Evolutionary conservation across 441 rosid species (phyloP), one percentile per base, ranked within the genome.

Genomic region (Monsonia emarginata): DNA sequence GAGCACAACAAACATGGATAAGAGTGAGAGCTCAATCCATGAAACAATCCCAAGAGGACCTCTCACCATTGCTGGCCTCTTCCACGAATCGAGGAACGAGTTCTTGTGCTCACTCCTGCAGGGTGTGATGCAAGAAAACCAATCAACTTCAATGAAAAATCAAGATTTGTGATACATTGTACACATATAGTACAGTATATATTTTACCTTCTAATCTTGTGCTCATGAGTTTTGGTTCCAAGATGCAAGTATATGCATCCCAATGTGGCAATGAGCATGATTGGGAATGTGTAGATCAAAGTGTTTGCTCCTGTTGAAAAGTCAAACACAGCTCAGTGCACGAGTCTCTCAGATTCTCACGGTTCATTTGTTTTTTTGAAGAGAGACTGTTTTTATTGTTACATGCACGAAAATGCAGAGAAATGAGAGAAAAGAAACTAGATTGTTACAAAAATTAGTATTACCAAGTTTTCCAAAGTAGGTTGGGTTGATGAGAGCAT

Each of bases 1-100:
- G 48, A 88, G 84, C 14, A 74, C 80, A 0, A 83, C 19, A 63
- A 88, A 80, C 91, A 83, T 84, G 22, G 68, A 21, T 30, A 84
- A 71, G 60, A 84, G 80, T 36, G 73, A 52, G 9, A 86, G 16
- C 69, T 88, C 89, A 10, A 71, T 74, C 70, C 72, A 65, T 0
- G 89, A 79, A 57, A 86, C 89, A 30, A 88, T 82, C 69, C 95
- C 95, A 0, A 84, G 64, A 2, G 91, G 91, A 5, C 91, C 95
- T 52, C 69, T 84, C 71, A 80, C 85, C 16, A 83, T 58, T 78
- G 79, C 71, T 34, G 89, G 88, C 64, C 54, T 75, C 77, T 65
- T 80, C 81, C 76, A 46, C 16, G 54, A 46, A 46, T 46, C 54
- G 16, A 46, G 54, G 16, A 2, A 5, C 54, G 22, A 16, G 21